These are phyloP conservation scores for Mortierella sp. DNA, from an alignment of 371 early-diverging fungal genomes.

Conservation along the genomic window DNA sequence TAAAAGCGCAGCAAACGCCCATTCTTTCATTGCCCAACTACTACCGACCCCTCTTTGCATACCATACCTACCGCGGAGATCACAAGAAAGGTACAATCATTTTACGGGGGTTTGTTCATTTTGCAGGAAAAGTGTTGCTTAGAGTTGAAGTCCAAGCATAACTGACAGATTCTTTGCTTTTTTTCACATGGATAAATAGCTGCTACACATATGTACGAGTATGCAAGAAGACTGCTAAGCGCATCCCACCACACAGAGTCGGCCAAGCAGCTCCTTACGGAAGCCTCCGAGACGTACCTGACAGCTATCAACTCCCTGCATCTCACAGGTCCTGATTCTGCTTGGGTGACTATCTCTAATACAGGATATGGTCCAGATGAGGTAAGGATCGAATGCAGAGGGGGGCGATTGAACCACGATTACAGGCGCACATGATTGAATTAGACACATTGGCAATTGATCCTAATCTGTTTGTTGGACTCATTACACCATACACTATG, in stretches of 20 bases:
- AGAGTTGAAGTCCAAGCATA: not conserved
- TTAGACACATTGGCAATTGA: not conserved
- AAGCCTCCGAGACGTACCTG: slow-evolving; percentile 29
- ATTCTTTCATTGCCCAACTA: slow-evolving; percentile 33
- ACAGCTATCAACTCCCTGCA: slow-evolving; percentile 50
- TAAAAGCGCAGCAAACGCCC: slow-evolving; percentile 25
- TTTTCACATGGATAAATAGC: slow-evolving; percentile 13
- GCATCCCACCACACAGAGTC: slow-evolving; percentile 22
- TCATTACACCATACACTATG: not conserved
- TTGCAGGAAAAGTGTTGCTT: not conserved
- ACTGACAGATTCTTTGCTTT: too few relatives aligned
- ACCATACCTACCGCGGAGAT: slow-evolving; percentile 45
- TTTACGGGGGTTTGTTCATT: not conserved
- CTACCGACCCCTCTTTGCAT: slow-evolving; percentile 32
- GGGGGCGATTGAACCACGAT: not conserved
- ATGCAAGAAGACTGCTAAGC: slow-evolving; percentile 30
- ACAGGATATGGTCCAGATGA: slow-evolving; percentile 14
- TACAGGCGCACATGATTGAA: not conserved
- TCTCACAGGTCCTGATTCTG: slow-evolving; percentile 22
- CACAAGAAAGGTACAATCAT: slow-evolving; percentile 39
- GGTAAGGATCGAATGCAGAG: slow-evolving; percentile 15
- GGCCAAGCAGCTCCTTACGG: slow-evolving; percentile 12
- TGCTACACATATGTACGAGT: slow-evolving; percentile 45
- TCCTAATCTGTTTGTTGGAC: not conserved
- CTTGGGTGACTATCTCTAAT: slow-evolving; percentile 34